Percentiles rank a stretch among this genome's conserved stretches.
phyloP scores from a whole-genome alignment of 352 stramenopile species.

The Phytopythium vexans region DNA sequence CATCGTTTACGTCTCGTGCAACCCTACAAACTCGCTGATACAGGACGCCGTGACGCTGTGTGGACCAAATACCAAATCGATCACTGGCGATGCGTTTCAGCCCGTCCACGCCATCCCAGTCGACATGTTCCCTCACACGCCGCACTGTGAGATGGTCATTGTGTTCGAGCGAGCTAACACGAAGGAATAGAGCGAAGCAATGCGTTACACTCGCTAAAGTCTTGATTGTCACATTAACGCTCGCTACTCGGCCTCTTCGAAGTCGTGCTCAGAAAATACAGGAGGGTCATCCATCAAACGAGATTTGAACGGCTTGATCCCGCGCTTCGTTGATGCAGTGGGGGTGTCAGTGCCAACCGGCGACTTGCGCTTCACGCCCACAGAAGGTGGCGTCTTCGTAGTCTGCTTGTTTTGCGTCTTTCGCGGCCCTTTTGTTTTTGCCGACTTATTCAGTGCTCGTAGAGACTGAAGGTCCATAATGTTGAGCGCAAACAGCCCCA shows the following conservation, averaged over 20 bases:
- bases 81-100: conserved; percentile 90
- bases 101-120: conserved; percentile 92
- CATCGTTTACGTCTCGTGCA: conserved; percentile 98
- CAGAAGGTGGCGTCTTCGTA: conserved; percentile 12
- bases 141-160: conserved; percentile 98
- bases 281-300: conserved; percentile 68
- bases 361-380: conserved; percentile 42
- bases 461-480: conserved; percentile 69
- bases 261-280: conserved; percentile 56
- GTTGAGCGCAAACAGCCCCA: conserved; percentile 53
- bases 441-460: conserved; percentile 62
- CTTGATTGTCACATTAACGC: conserved; percentile 8
- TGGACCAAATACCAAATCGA: conserved; percentile 90
- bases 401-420: conserved; percentile 35
- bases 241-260: conserved; percentile 56
- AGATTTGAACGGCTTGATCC: conserved; percentile 78
- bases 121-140: conserved; percentile 99
- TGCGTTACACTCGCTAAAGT: conserved; percentile 1
- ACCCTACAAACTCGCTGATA: conserved; percentile 95
- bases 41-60: conserved; percentile 90
- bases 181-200: conserved; percentile 9
- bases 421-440: conserved; percentile 54
- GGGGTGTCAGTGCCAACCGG: conserved; percentile 4
- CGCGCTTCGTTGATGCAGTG: conserved; percentile 37
- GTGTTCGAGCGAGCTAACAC: conserved; percentile 91